phyloP scores from a whole-genome alignment of 1,284 basidiomycete species.

The Trichosporon sp. region DNA sequence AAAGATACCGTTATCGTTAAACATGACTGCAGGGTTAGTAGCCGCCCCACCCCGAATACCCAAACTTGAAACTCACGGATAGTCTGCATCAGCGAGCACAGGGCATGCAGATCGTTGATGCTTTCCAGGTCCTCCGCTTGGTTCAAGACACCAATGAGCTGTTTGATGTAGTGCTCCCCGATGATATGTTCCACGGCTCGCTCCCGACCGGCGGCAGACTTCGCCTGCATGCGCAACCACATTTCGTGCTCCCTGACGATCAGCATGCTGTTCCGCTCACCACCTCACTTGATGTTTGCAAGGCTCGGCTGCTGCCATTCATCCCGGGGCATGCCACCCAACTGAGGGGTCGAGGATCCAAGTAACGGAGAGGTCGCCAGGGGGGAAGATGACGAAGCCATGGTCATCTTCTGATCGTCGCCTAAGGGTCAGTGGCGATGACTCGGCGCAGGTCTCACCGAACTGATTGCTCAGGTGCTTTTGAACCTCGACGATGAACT shows the following conservation, averaged over 20 bases:
- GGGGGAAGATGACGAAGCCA: constrained; percentile 43
- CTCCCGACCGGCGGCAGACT: constrained; percentile 54
- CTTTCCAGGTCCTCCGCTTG: constrained; percentile 90
- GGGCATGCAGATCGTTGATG: constrained; percentile 77
- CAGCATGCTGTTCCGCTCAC: not conserved
- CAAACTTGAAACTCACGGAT: constrained; percentile 65
- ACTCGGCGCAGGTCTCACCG: constrained; percentile 20
- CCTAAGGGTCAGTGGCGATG: constrained; percentile 16
- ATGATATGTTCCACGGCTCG: constrained; percentile 73
- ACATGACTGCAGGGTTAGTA: constrained; percentile 62
- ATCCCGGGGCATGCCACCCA: constrained; percentile 9
- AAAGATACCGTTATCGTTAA: constrained; percentile 92
- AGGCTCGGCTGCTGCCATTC: constrained; percentile 40
- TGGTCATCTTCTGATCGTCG: constrained; percentile 26
- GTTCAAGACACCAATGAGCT: constrained; percentile 74
- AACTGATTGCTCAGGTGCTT: constrained; percentile 46
- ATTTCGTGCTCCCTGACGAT: constrained; percentile 39
- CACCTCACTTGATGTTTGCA: constrained; percentile 39
- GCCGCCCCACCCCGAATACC: not conserved
- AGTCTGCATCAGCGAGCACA: constrained; percentile 90
- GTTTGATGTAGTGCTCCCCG: constrained; percentile 75
- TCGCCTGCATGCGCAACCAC: constrained; percentile 42
- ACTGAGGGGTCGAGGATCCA: constrained; percentile 15
- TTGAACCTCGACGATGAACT: constrained; percentile 93
- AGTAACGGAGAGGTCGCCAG: constrained; percentile 36